Conservation (phyloP, 257 asterid genomes). For the Rauvolfia tetraphylla region DNA sequence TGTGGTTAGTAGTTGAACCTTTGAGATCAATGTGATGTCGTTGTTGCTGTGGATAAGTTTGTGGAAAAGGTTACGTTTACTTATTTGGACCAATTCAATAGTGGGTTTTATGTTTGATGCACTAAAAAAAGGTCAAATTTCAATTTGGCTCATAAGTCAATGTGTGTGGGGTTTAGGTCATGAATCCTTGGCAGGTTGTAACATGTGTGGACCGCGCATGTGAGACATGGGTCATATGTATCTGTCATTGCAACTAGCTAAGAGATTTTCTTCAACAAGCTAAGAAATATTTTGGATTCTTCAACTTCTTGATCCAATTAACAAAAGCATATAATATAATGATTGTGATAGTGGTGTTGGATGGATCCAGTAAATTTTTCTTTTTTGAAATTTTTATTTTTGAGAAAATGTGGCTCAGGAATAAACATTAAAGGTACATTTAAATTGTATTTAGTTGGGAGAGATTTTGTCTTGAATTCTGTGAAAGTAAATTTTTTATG, state of each 20-base stretch:
- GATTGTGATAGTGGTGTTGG: background rate
- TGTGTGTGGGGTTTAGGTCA: conserved; percentile 9
- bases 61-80: background rate
- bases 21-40: background rate
- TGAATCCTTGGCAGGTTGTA: conserved; percentile 5
- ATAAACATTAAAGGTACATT: too few species aligned
- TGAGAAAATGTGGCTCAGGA: background rate
- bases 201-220: conserved; percentile 11
- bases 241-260: background rate
- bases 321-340: background rate
- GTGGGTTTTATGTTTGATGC: background rate
- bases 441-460: too few species aligned
- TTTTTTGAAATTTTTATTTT: too few species aligned
- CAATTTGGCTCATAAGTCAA: background rate
- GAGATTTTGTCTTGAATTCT: too few species aligned
- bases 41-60: conserved; percentile 4
- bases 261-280: background rate
- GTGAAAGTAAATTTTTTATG: too few species aligned
- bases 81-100: background rate
- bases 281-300: background rate
- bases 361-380: background rate
- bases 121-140: background rate
- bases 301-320: background rate
- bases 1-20: background rate
- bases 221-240: background rate